These are phyloP conservation scores for Phytophthora sp. DNA, from an alignment of 352 stramenopile species.

Conservation along the genomic window DNA sequence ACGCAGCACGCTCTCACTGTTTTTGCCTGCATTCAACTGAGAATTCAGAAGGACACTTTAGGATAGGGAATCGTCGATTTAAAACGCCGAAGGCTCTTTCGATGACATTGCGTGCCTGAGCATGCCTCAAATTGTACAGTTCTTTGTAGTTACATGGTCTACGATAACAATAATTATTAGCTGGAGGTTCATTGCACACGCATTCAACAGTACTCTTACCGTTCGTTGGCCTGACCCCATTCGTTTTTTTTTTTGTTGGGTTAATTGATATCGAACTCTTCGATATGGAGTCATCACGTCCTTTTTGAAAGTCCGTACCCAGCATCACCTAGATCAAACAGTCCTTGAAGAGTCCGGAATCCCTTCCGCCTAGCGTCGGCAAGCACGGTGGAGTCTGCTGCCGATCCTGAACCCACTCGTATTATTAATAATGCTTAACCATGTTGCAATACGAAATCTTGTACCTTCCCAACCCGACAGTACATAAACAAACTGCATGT, in stretches of 20 bases:
- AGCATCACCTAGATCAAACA: constrained; percentile 32
- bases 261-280: constrained; percentile 26
- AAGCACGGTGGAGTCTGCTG: constrained; percentile 8
- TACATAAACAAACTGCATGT: too few relatives aligned
- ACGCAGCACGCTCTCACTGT: constrained; percentile 19
- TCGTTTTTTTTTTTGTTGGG: too few relatives aligned
- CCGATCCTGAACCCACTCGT: too few relatives aligned
- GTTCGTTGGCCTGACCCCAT: constrained; percentile 14
- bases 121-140: constrained; percentile 28
- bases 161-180: not conserved
- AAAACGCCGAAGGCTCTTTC: constrained; percentile 25
- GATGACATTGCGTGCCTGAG: constrained; percentile 26
- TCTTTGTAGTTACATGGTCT: constrained; percentile 31
- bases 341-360: constrained; percentile 1
- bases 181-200: too few relatives aligned
- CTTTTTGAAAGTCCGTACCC: constrained; percentile 16
- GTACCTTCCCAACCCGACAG: too few relatives aligned
- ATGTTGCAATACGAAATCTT: too few relatives aligned
- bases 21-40: constrained; percentile 15
- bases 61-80: constrained; percentile 20
- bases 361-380: constrained; percentile 5
- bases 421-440: too few relatives aligned
- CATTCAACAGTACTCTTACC: too few relatives aligned
- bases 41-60: constrained; percentile 9
- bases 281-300: constrained; percentile 27